Percentiles rank a stretch among this genome's conserved stretches.
phyloP scores from a whole-genome alignment of 805 yeast species.

The Zygoascus biomembranicola region DNA sequence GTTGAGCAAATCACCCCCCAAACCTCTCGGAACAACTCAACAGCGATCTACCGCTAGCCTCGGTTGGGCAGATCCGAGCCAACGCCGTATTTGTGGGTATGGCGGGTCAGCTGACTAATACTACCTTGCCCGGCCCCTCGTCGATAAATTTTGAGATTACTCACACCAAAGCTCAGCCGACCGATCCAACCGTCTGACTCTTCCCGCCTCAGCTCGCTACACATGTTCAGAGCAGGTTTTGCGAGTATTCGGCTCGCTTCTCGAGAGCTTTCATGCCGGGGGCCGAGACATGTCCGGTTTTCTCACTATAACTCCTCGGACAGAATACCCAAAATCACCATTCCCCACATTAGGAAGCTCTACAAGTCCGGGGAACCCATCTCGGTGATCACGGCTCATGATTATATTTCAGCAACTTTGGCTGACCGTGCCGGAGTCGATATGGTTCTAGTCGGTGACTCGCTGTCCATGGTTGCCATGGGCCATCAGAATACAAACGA shows the following conservation, averaged over 20 bases:
- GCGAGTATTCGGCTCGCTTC: not conserved
- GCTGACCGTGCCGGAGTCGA: slow-evolving; percentile 65
- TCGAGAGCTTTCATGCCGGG: not conserved
- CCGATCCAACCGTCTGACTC: too few relatives aligned
- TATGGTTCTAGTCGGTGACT: slow-evolving; percentile 77
- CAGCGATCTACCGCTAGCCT: too few relatives aligned
- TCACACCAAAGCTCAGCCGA: too few relatives aligned
- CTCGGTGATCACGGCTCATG: slow-evolving; percentile 79
- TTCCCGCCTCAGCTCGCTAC: too few relatives aligned
- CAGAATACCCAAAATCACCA: slow-evolving; percentile 29
- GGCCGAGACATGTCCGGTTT: slow-evolving; percentile 1
- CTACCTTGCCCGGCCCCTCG: too few relatives aligned
- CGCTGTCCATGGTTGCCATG: slow-evolving; percentile 83
- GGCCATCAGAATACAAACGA: slow-evolving; percentile 67
- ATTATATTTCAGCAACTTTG: slow-evolving; percentile 63
- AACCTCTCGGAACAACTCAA: too few relatives aligned
- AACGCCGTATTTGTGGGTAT: too few relatives aligned
- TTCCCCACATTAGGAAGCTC: slow-evolving; percentile 34
- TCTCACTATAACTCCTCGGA: slow-evolving; percentile 14
- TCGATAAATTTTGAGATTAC: too few relatives aligned
- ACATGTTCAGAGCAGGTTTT: not conserved
- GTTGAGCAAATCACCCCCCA: too few relatives aligned
- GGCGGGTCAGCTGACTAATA: too few relatives aligned
- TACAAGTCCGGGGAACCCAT: slow-evolving; percentile 33
- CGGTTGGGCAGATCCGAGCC: too few relatives aligned